These are phyloP conservation scores for Irpex lacteus DNA, from an alignment of 1,284 basidiomycete species.

Conservation along the genomic window DNA sequence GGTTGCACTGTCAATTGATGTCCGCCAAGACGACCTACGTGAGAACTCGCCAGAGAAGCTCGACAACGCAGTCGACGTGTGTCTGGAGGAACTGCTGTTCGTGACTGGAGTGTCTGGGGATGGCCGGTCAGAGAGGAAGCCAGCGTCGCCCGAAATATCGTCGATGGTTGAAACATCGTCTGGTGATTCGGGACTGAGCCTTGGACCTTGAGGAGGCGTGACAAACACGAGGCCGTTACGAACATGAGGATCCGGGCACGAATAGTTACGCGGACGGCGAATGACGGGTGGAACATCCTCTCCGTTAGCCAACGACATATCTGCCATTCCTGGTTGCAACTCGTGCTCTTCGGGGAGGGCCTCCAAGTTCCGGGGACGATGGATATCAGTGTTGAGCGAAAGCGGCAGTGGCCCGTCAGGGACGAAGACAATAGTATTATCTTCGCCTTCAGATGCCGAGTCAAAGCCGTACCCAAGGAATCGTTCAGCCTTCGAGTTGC, in stretches of 20 bases:
- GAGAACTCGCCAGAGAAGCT: slow-evolving; percentile 18
- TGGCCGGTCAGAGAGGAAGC: neutral
- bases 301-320: neutral
- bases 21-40: slow-evolving; percentile 15
- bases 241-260: slow-evolving; percentile 15
- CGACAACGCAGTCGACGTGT: slow-evolving; percentile 13
- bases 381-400: neutral
- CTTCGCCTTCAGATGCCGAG: slow-evolving; percentile 2
- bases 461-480: neutral
- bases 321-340: slow-evolving; percentile 1
- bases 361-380: slow-evolving; percentile 4
- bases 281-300: slow-evolving; percentile 8
- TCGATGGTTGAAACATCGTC: slow-evolving; percentile 1
- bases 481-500: neutral
- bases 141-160: neutral
- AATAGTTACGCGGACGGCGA: slow-evolving; percentile 17
- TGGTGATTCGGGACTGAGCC: neutral
- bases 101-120: slow-evolving; percentile 4
- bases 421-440: slow-evolving; percentile 3
- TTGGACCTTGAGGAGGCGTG: slow-evolving; percentile 8
- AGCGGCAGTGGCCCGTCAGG: slow-evolving; percentile 1
- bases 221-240: slow-evolving; percentile 18
- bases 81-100: slow-evolving; percentile 5
- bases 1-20: slow-evolving; percentile 1
- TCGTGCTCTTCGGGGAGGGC: slow-evolving; percentile 17